These are phyloP conservation scores for Orobanche coerulescens DNA, from an alignment of 257 asterid species.

Conservation along the genomic window DNA sequence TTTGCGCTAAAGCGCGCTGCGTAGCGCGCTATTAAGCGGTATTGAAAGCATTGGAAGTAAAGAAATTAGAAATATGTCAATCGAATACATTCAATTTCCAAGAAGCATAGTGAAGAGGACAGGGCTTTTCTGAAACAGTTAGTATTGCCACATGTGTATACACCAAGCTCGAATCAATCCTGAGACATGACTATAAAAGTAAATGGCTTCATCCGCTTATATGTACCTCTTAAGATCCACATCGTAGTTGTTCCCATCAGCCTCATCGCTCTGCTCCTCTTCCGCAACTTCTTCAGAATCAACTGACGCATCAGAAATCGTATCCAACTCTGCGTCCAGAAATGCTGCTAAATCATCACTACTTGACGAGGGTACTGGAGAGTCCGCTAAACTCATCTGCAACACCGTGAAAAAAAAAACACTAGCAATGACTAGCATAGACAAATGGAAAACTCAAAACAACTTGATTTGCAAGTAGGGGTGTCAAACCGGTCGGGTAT, in stretches of 20 bases:
- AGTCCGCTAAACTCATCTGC: conserved; percentile 81
- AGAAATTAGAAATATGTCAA: neutral
- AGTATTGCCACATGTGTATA: conserved; percentile 2
- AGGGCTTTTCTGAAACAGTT: neutral
- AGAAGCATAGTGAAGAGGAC: conserved; percentile 10
- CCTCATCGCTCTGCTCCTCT: conserved; percentile 32
- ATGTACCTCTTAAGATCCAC: conserved; percentile 35
- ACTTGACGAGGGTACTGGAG: conserved; percentile 75
- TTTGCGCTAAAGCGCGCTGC: too few relatives aligned
- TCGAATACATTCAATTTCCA: neutral
- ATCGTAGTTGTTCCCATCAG: conserved; percentile 17
- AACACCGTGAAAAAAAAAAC: conserved; percentile 10
- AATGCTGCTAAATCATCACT: conserved; percentile 74
- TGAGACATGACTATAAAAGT: neutral
- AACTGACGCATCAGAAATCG: conserved; percentile 47
- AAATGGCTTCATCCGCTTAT: neutral
- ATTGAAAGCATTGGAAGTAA: too few relatives aligned
- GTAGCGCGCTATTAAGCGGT: too few relatives aligned
- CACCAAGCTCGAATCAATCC: neutral
- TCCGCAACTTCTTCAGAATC: conserved; percentile 31
- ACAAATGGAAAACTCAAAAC: conserved; percentile 3
- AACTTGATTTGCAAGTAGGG: too few relatives aligned
- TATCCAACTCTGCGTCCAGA: conserved; percentile 65
- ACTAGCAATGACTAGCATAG: neutral
- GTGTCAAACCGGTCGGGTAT: too few relatives aligned